A percentile compares a stretch with the other conserved stretches of the same genome.
phyloP scores from a whole-genome alignment of 768 basidiomycete species.

The Calocera cornea region DNA sequence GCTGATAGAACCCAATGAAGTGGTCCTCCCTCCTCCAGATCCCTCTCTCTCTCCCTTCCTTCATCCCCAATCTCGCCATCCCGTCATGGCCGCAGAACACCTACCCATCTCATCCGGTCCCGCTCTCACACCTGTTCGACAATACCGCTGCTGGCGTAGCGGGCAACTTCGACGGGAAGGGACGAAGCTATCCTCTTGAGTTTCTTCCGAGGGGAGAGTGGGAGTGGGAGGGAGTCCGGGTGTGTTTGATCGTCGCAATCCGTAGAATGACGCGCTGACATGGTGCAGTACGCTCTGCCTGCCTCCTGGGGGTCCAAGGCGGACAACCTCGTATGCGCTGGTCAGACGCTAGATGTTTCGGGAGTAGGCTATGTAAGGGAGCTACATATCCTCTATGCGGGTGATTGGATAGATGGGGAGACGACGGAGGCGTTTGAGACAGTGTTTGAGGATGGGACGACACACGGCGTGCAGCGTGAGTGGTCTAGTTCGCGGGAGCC shows the following conservation, averaged over 20 bases:
- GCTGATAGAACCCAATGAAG: conserved; percentile 4
- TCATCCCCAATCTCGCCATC: background rate
- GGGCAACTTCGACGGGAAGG: conserved; percentile 13
- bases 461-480: conserved; percentile 13
- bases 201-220: conserved; percentile 7
- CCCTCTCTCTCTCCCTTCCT: background rate
- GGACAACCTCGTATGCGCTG: conserved; percentile 36
- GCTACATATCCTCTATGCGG: conserved; percentile 36
- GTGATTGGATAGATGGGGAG: conserved; percentile 31
- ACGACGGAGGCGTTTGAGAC: conserved; percentile 36
- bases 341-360: conserved; percentile 29
- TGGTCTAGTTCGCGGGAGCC: no score
- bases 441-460: conserved; percentile 14
- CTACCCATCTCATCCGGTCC: conserved; percentile 10
- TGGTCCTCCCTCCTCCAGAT: background rate
- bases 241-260: no score
- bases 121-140: conserved; percentile 12
- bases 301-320: conserved; percentile 9
- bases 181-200: conserved; percentile 7
- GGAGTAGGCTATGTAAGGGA: conserved; percentile 18
- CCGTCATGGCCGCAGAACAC: background rate
- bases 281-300: conserved; percentile 9
- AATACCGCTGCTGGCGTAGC: conserved; percentile 12
- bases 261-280: no score
- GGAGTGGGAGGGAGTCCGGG: conserved; percentile 8